Percentiles rank a stretch among this genome's conserved stretches.
phyloP scores from a whole-genome alignment of 129 eudicot species.

The Chrysanthemum makinoi region DNA sequence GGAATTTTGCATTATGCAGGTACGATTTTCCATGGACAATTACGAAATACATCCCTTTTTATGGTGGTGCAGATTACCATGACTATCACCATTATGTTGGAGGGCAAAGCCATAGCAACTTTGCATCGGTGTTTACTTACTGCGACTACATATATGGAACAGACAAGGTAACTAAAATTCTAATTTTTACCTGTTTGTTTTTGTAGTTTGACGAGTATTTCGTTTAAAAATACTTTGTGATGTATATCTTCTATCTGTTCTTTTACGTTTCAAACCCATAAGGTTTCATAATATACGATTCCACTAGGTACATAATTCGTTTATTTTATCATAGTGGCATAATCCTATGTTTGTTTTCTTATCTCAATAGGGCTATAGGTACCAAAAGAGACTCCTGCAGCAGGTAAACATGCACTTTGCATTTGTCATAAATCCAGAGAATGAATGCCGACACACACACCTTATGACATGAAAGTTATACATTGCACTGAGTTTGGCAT shows the following conservation, averaged over 20 bases:
- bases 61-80: conserved; percentile 96
- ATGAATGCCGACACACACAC: not conserved
- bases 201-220: no score
- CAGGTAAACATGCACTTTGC: conserved; percentile 41
- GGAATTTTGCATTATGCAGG: conserved; percentile 36
- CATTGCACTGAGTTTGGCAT: no score
- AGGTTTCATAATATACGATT: not conserved
- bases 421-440: not conserved
- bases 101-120: conserved; percentile 92
- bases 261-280: not conserved
- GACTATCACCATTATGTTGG: conserved; percentile 98
- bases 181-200: not conserved
- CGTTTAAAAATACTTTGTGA: no score
- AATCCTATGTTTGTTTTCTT: not conserved
- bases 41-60: conserved; percentile 84
- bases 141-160: conserved; percentile 96
- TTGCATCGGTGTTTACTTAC: conserved; percentile 89
- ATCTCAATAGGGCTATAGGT: conserved; percentile 66
- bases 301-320: not conserved
- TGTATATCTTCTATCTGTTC: not conserved
- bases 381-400: conserved; percentile 62
- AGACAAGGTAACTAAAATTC: conserved; percentile 61
- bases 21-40: conserved; percentile 86
- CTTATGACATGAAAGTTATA: no score
- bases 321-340: not conserved